A percentile compares a stretch with the other conserved stretches of the same genome.
These are phyloP conservation scores for Citrus trifoliata DNA, from an alignment of 345 rosid species.

Conservation along the genomic window DNA sequence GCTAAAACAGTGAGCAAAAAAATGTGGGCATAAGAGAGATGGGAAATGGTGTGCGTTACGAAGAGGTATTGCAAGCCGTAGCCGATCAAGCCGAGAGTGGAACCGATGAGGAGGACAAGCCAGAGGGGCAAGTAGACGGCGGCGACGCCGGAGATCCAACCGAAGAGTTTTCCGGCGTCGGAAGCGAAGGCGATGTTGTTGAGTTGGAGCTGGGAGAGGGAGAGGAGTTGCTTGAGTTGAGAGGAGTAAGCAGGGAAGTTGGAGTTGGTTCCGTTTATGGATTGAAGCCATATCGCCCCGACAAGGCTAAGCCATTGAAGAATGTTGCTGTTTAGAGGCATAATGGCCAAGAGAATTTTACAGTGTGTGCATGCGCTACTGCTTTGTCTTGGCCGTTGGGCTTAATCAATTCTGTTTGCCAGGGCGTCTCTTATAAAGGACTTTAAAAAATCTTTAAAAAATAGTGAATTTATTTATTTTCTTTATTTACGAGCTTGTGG, in stretches of 20 bases:
- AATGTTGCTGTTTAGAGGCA: conserved; percentile 32
- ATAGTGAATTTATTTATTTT: no score
- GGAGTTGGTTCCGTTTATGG: conserved; percentile 72
- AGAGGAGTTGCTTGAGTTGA: conserved; percentile 68
- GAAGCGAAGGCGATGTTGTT: conserved; percentile 91
- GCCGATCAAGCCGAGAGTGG: conserved; percentile 58
- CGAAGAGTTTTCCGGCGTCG: conserved; percentile 85
- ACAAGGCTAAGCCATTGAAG: conserved; percentile 76
- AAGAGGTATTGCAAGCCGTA: conserved; percentile 82
- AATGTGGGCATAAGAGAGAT: conserved; percentile 48
- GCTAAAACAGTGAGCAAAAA: conserved; percentile 67
- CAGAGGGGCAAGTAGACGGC: conserved; percentile 68
- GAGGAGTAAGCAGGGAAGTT: conserved; percentile 91
- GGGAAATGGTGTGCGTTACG: conserved; percentile 37
- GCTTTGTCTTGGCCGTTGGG: neutral
- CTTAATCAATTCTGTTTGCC: neutral
- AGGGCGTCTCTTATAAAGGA: no score
- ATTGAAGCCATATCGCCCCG: conserved; percentile 76
- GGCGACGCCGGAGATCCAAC: conserved; percentile 84
- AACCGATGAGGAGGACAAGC: conserved; percentile 69
- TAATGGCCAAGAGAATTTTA: conserved; percentile 3
- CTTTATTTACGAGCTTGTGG: no score
- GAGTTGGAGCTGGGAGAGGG: conserved; percentile 74
- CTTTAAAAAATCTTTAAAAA: no score
- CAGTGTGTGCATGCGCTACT: no score